Percentiles rank a stretch among this genome's conserved stretches.
These are phyloP conservation scores for Prunus padus DNA, from an alignment of 306 rosid species.

Conservation along the genomic window DNA sequence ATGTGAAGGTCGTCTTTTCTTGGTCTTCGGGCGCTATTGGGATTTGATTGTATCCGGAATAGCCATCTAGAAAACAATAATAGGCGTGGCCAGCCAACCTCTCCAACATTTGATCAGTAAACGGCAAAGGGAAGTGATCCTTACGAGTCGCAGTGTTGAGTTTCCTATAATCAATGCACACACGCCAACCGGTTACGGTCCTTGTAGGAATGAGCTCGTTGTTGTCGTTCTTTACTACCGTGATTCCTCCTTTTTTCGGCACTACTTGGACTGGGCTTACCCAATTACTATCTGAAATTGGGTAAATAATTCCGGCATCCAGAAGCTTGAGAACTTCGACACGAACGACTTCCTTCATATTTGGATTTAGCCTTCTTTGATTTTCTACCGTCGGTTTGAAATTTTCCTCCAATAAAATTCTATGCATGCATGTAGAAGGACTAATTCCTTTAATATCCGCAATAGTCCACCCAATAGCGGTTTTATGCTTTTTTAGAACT, in stretches of 20 bases:
- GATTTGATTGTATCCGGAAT: background rate
- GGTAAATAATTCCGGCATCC: background rate
- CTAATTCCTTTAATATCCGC: background rate
- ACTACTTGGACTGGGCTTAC: background rate
- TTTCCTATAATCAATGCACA: background rate
- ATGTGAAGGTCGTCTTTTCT: background rate
- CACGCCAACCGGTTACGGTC: background rate
- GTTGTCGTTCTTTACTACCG: background rate
- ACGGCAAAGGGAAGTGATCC: background rate
- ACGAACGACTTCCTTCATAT: background rate
- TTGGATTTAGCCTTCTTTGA: background rate
- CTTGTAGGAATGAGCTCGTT: background rate
- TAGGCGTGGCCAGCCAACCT: background rate
- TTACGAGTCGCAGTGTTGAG: background rate
- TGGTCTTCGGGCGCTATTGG: too few species aligned
- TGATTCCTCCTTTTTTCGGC: background rate
- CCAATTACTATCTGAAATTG: background rate
- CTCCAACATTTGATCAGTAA: background rate
- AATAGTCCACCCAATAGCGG: background rate
- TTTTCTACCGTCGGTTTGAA: background rate
- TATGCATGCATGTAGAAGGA: background rate
- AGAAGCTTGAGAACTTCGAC: background rate
- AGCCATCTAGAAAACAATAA: background rate
- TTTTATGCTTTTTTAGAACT: background rate
- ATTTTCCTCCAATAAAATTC: background rate